Percentiles rank a stretch among this genome's conserved stretches.
phyloP scores from a whole-genome alignment of 1,139 yeast species.

The Taphrina sp. region DNA sequence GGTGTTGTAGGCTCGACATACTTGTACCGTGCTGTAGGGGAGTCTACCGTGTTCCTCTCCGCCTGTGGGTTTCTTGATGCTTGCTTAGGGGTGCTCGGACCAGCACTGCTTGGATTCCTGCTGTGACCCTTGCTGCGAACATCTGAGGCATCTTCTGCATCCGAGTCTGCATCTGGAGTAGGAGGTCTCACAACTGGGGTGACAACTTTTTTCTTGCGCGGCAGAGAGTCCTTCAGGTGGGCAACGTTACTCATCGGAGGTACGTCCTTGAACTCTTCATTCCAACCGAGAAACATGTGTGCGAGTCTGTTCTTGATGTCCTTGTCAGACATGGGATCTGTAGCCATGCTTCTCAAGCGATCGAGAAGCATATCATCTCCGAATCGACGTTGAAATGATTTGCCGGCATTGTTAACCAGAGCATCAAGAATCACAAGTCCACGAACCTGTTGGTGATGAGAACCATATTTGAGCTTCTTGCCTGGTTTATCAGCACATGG shows the following conservation, averaged over 20 bases:
- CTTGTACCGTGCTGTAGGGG: constrained; percentile 21
- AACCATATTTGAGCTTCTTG: constrained; percentile 85
- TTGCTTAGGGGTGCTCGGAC: constrained; percentile 31
- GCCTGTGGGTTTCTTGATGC: not conserved
- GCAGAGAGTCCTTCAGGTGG: constrained; percentile 50
- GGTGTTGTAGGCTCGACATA: constrained; percentile 29
- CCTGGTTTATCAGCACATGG: no score
- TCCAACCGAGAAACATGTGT: constrained; percentile 64
- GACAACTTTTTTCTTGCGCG: constrained; percentile 42
- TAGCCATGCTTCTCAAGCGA: constrained; percentile 57
- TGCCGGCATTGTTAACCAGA: constrained; percentile 73
- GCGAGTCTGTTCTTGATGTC: constrained; percentile 52
- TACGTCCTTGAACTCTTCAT: constrained; percentile 53
- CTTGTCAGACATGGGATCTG: constrained; percentile 49
- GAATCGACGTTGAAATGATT: constrained; percentile 46
- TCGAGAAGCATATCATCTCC: constrained; percentile 71
- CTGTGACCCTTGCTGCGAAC: constrained; percentile 20
- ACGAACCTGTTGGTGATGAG: constrained; percentile 56
- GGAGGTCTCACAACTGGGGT: constrained; percentile 32
- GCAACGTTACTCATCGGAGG: constrained; percentile 56
- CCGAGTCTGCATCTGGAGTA: constrained; percentile 41
- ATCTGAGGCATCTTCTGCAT: constrained; percentile 36
- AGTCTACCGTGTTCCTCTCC: not conserved
- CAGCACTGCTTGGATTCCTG: constrained; percentile 20
- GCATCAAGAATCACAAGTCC: constrained; percentile 72